Percentiles rank a stretch among this genome's conserved stretches.
Evolutionary conservation across 306 rosid species (phyloP).

Genomic region (Pachyrhizus erosus): DNA sequence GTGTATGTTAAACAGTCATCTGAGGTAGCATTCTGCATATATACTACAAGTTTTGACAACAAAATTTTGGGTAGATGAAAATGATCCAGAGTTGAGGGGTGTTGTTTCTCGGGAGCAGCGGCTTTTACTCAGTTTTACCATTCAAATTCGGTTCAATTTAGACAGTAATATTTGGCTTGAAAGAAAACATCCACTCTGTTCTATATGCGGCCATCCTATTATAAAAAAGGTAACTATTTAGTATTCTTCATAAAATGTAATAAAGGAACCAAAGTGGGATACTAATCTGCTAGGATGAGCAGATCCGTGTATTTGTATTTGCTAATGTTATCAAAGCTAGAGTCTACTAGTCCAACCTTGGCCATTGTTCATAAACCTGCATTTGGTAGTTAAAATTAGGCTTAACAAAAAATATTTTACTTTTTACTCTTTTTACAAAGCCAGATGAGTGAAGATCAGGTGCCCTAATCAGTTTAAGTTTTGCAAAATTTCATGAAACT

Average conservation of each 20-base stretch:
- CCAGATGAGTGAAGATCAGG: not conserved
- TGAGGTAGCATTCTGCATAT: not conserved
- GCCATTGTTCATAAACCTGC: not conserved
- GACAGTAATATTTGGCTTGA: constrained; percentile 5
- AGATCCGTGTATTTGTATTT: not conserved
- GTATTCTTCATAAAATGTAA: constrained; percentile 1
- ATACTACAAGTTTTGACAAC: not conserved
- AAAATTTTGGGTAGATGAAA: not conserved
- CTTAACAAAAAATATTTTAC: not conserved
- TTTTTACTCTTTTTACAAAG: not conserved
- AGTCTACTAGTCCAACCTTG: not conserved
- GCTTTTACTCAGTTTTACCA: not conserved
- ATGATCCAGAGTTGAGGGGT: not conserved
- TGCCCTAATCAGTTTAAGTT: not conserved
- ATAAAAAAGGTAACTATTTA: not conserved
- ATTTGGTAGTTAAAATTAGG: not conserved
- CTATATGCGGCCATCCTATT: not conserved
- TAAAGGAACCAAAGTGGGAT: not conserved
- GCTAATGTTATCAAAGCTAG: not conserved
- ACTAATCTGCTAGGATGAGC: not conserved
- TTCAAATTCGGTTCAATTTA: not conserved
- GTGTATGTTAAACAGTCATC: not conserved
- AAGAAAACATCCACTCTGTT: not conserved
- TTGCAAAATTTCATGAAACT: not conserved
- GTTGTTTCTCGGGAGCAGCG: not conserved